Conservation (phyloP, 1,139 yeast species). For the Scheffersomyces lignicola region DNA sequence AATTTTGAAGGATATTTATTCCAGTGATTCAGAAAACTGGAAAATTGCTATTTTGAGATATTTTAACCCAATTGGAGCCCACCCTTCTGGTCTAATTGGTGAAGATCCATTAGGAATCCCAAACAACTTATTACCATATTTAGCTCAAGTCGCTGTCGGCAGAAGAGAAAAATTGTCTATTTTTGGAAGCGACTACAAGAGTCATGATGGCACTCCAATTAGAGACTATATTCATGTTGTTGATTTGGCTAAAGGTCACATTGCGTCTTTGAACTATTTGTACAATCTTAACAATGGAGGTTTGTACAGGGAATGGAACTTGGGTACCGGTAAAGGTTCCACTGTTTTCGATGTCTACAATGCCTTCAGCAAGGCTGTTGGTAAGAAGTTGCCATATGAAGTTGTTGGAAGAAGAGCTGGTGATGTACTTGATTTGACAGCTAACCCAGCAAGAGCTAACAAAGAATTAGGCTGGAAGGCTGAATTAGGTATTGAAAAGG, state of each 20-base stretch:
- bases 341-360: slow-evolving; percentile 73
- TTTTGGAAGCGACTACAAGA: slow-evolving; percentile 68
- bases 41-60: slow-evolving; percentile 69
- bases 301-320: slow-evolving; percentile 74
- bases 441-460: slow-evolving; percentile 68
- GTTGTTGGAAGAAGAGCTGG: slow-evolving; percentile 72
- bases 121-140: slow-evolving; percentile 70
- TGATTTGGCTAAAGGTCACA: slow-evolving; percentile 79
- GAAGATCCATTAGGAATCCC: slow-evolving; percentile 82
- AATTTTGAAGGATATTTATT: slow-evolving; percentile 57
- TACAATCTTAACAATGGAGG: slow-evolving; percentile 44
- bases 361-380: slow-evolving; percentile 71
- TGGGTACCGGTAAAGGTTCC: slow-evolving; percentile 79
- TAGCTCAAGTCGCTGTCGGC: slow-evolving; percentile 79
- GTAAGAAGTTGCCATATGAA: slow-evolving; percentile 63
- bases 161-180: slow-evolving; percentile 63
- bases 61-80: slow-evolving; percentile 86
- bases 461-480: slow-evolving; percentile 68
- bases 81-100: slow-evolving; percentile 76
- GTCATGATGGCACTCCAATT: slow-evolving; percentile 79
- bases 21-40: slow-evolving; percentile 46
- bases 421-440: slow-evolving; percentile 75
- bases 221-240: slow-evolving; percentile 82
- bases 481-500: slow-evolving; percentile 54
- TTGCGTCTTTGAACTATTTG: slow-evolving; percentile 67